Percentiles rank a stretch among this genome's conserved stretches.
phyloP scores from a whole-genome alignment of 768 basidiomycete genomes.

The Podaxis pistillaris region DNA sequence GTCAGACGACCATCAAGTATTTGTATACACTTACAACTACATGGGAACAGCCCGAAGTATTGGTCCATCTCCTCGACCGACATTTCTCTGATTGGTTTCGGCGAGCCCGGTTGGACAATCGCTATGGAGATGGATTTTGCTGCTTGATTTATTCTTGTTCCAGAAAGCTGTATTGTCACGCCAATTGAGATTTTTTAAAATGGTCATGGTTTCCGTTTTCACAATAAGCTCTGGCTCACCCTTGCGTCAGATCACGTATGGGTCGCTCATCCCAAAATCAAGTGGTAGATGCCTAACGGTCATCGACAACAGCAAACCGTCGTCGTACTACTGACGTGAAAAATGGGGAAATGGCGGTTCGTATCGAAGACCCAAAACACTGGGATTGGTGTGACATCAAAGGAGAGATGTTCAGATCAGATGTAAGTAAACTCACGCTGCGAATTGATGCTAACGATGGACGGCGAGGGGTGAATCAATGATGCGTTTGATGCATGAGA shows the following conservation, averaged over 20 bases:
- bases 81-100: conserved; percentile 10
- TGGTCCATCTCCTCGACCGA: conserved; percentile 16
- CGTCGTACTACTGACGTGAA: not conserved
- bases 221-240: not conserved
- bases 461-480: not conserved
- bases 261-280: too few species aligned
- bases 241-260: not conserved
- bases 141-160: not conserved
- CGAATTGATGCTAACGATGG: not conserved
- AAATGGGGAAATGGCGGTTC: not conserved
- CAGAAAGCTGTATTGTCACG: not conserved
- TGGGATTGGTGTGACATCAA: not conserved
- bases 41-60: conserved; percentile 25
- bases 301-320: not conserved
- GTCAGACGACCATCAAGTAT: conserved; percentile 31
- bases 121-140: conserved; percentile 10
- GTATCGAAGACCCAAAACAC: not conserved
- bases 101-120: conserved; percentile 7
- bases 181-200: not conserved
- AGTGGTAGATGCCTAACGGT: not conserved
- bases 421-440: not conserved
- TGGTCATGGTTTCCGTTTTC: not conserved
- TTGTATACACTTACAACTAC: conserved; percentile 28
- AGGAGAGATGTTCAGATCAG: not conserved
- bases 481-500: not conserved